A percentile compares a stretch with the other conserved stretches of the same genome.
phyloP scores from a whole-genome alignment of 208 protist genomes.

The Trypanosomatidae sp. region DNA sequence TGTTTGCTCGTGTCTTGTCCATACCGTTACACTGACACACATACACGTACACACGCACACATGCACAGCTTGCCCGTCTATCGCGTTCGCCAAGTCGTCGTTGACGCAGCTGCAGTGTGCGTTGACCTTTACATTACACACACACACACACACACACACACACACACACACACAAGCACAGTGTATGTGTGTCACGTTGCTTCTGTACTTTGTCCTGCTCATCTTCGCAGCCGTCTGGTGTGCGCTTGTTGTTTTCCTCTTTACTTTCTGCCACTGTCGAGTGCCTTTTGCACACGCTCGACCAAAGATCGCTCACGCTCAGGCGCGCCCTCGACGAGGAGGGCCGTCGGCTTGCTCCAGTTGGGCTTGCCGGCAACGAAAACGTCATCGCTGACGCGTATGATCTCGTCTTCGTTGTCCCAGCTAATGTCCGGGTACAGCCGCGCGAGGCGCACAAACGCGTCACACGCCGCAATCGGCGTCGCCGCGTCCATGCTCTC shows the following conservation, averaged over 20 bases:
- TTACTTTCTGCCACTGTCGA: constrained; percentile 40
- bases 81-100: too few species aligned
- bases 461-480: constrained; percentile 54
- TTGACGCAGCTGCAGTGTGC: too few species aligned
- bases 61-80: too few species aligned
- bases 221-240: too few species aligned
- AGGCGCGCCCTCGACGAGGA: constrained; percentile 31
- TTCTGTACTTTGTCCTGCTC: too few species aligned
- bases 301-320: constrained; percentile 34
- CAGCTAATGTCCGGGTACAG: constrained; percentile 72
- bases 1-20: too few species aligned
- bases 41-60: too few species aligned
- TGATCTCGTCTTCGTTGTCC: constrained; percentile 55
- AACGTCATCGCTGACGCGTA: constrained; percentile 54
- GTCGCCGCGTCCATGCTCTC: constrained; percentile 26
- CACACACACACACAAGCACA: too few species aligned
- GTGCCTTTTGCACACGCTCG: constrained; percentile 46
- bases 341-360: constrained; percentile 42
- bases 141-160: too few species aligned
- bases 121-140: too few species aligned
- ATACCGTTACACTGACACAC: too few species aligned
- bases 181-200: too few species aligned
- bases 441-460: constrained; percentile 41
- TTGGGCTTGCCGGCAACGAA: constrained; percentile 56
- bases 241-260: background rate